Evolutionary conservation across 768 basidiomycete genomes (phyloP).

Genomic region (Candolleomyces efflorescens): DNA sequence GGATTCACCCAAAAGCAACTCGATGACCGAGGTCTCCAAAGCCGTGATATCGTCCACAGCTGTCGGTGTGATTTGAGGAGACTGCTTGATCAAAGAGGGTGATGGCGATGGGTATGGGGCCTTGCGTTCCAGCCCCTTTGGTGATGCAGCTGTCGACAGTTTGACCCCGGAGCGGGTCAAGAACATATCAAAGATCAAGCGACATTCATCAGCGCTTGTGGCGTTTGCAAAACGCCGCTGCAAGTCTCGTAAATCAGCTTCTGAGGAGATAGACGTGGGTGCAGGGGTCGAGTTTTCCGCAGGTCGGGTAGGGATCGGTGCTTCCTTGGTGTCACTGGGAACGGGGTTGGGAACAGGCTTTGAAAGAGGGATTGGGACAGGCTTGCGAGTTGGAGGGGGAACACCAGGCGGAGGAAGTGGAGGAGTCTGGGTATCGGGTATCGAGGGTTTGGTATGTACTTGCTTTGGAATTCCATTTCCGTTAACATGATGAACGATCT

Average conservation of each 20-base stretch:
- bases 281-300: not conserved
- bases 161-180: constrained; percentile 54
- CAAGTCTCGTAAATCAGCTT: constrained; percentile 58
- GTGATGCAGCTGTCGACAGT: constrained; percentile 4
- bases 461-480: constrained; percentile 1
- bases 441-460: not conserved
- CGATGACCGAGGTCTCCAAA: constrained; percentile 50
- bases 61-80: constrained; percentile 7
- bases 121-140: constrained; percentile 25
- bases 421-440: constrained; percentile 3
- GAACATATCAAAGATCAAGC: constrained; percentile 80
- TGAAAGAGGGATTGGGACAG: too few species aligned
- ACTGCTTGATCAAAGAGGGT: constrained; percentile 26
- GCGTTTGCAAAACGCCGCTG: constrained; percentile 63
- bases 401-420: not conserved
- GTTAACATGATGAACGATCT: not conserved
- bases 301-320: not conserved
- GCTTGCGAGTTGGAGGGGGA: constrained; percentile 12
- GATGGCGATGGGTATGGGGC: constrained; percentile 31
- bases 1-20: constrained; percentile 33
- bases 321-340: not conserved
- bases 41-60: constrained; percentile 5
- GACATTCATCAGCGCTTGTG: constrained; percentile 77
- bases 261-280: constrained; percentile 13
- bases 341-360: constrained; percentile 18